These are phyloP conservation scores for Setaria viridis DNA, from an alignment of 202 grass and related monocot species.

Conservation along the genomic window DNA sequence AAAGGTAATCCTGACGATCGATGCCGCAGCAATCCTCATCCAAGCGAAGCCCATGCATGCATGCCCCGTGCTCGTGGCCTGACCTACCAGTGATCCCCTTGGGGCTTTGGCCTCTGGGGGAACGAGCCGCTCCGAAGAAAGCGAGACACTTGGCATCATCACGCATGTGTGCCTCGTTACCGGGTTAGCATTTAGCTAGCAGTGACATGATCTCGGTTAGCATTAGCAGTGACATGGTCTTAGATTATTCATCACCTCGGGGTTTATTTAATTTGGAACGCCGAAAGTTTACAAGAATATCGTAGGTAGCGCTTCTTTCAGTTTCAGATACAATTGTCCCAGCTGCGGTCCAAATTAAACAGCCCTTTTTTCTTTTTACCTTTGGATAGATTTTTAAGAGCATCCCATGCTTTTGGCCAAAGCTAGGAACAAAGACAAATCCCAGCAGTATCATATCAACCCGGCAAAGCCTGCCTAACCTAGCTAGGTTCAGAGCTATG, in stretches of 20 bases:
- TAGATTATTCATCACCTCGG: background rate
- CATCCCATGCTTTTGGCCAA: background rate
- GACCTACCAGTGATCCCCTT: background rate
- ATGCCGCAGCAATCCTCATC: background rate
- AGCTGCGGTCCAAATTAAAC: background rate
- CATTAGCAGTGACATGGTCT: background rate
- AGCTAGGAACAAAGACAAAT: background rate
- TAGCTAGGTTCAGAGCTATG: background rate
- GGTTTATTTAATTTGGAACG: background rate
- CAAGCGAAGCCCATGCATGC: background rate
- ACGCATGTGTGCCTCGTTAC: constrained; percentile 2
- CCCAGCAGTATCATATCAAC: background rate
- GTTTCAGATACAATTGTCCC: background rate
- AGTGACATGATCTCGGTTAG: background rate
- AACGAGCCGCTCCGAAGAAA: constrained; percentile 1
- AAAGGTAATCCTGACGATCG: constrained; percentile 28
- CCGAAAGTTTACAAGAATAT: background rate
- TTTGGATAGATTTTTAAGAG: background rate
- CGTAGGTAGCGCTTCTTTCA: background rate
- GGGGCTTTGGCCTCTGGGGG: too few relatives aligned
- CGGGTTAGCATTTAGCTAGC: background rate
- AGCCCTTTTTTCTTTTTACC: too few relatives aligned
- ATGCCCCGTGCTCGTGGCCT: constrained; percentile 6
- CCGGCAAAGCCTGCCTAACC: background rate
- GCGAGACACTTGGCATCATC: constrained; percentile 27